Conservation (phyloP, 2,329 filamentous ascomycete species). For the Fusarium sp. region DNA sequence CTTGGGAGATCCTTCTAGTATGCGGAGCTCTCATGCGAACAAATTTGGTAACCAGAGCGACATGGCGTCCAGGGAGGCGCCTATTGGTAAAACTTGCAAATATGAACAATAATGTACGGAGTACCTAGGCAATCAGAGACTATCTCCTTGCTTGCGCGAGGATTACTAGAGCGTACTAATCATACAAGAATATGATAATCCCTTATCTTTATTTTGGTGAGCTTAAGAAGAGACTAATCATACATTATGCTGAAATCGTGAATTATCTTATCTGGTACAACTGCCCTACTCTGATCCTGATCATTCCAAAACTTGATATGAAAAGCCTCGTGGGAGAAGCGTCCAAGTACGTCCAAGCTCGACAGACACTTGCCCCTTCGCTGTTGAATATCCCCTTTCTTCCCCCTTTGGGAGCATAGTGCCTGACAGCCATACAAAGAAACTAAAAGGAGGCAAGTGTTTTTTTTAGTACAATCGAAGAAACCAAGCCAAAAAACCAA, state of each 20-base stretch:
- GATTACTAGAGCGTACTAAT: no score
- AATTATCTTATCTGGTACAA: slow-evolving; percentile 34
- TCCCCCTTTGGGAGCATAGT: background rate
- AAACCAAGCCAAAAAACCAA: slow-evolving; percentile 18
- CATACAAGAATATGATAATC: no score
- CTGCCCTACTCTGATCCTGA: slow-evolving; percentile 24
- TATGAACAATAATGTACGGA: no score
- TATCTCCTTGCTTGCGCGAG: background rate
- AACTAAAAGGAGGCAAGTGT: slow-evolving; percentile 16
- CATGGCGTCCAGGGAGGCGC: background rate
- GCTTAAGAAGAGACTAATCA: background rate
- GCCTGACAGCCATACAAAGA: slow-evolving; percentile 8
- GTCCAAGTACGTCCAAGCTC: slow-evolving; percentile 5
- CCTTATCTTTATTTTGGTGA: no score
- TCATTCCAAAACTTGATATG: slow-evolving; percentile 6
- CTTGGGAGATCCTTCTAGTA: background rate
- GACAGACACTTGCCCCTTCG: background rate
- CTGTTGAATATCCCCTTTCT: slow-evolving; percentile 2
- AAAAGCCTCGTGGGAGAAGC: background rate
- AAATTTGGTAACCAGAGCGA: background rate
- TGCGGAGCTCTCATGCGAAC: background rate
- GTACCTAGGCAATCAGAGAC: background rate
- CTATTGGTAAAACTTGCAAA: no score
- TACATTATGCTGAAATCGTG: slow-evolving; percentile 28
- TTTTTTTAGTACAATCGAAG: slow-evolving; percentile 33